A percentile compares a stretch with the other conserved stretches of the same genome.
Evolutionary conservation across 768 basidiomycete species (phyloP).

Genomic region (Serendipita sp.): DNA sequence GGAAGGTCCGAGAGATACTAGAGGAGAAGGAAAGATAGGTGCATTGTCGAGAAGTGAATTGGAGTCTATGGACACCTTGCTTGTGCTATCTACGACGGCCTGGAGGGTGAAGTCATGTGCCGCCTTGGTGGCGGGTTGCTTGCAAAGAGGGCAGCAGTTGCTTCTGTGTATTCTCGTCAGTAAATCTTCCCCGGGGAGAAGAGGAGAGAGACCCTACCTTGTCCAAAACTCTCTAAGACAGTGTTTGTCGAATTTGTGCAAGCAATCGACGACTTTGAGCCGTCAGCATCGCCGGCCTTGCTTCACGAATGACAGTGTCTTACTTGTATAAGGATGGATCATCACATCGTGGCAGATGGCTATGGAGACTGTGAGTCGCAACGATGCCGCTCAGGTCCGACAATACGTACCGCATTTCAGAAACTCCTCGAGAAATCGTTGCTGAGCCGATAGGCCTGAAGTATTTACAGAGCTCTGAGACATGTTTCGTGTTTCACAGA

Average conservation of each 20-base stretch:
- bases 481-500: too few species aligned
- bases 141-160: constrained; percentile 1
- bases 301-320: neutral
- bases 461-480: too few species aligned
- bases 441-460: too few species aligned
- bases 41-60: neutral
- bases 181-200: neutral
- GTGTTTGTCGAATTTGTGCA: constrained; percentile 1
- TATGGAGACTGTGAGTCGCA: neutral
- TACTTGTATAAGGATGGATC: neutral
- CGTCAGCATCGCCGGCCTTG: neutral
- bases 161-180: neutral
- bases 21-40: neutral
- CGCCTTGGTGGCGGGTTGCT: neutral
- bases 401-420: neutral
- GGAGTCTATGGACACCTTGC: neutral
- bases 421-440: neutral
- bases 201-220: neutral
- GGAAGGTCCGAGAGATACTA: neutral
- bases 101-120: neutral
- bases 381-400: neutral
- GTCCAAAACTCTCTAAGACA: constrained; percentile 1
- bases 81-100: neutral
- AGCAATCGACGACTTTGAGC: neutral
- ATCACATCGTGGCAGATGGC: constrained; percentile 4